Evolutionary conservation across 225 moss, liverwort and hornwort genomes (phyloP).

Genomic region (Bryum argenteum): DNA sequence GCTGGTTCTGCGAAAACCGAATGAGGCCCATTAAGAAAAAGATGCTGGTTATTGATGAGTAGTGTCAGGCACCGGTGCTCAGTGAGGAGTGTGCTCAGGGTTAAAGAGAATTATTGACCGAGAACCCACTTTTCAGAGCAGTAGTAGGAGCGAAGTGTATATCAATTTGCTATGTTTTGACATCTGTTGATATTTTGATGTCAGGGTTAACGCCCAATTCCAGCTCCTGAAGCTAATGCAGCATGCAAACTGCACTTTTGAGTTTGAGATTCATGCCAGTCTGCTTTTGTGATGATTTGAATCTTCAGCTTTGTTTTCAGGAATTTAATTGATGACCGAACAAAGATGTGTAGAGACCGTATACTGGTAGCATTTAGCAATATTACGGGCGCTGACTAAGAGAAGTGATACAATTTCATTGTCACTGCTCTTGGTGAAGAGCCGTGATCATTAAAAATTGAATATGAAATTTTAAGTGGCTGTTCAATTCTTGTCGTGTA

Average conservation of each 20-base stretch:
- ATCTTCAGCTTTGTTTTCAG: no score
- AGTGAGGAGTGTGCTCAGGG: slow-evolving; percentile 31
- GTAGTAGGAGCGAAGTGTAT: slow-evolving; percentile 42
- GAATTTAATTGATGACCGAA: no score
- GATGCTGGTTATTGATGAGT: slow-evolving; percentile 31
- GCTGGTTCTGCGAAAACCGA: slow-evolving; percentile 73
- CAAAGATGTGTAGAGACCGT: no score
- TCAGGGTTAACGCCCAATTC: slow-evolving; percentile 34
- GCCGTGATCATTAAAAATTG: no score
- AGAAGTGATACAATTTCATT: no score
- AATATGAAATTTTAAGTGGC: no score
- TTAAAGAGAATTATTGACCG: slow-evolving; percentile 38
- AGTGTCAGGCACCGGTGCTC: slow-evolving; percentile 22
- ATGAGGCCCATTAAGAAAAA: slow-evolving; percentile 42
- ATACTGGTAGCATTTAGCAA: no score
- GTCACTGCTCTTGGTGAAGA: no score
- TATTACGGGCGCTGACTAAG: no score
- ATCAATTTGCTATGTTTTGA: slow-evolving; percentile 47
- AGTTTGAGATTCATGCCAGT: slow-evolving; percentile 37
- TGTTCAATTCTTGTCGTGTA: no score
- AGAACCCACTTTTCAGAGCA: slow-evolving; percentile 49
- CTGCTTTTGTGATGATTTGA: neutral
- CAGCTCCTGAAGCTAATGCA: slow-evolving; percentile 31
- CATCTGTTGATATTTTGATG: slow-evolving; percentile 39
- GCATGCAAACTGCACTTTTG: slow-evolving; percentile 35